Base-by-base conservation (phyloP, 306 rosid species). In the Malus fusca region DNA sequence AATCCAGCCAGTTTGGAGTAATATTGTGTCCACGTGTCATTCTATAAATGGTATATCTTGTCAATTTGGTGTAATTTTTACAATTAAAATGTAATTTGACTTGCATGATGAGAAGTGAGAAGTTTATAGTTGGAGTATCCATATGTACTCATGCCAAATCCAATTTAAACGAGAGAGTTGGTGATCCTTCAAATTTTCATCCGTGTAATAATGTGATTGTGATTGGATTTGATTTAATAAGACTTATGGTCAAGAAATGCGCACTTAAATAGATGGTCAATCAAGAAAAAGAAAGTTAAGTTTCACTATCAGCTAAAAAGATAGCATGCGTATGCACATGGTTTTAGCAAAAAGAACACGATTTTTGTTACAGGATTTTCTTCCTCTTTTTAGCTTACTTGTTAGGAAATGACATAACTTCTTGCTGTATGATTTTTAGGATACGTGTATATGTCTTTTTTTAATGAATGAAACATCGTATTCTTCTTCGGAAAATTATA, bases 201-300 rank as follows among this genome's bases (percentile, higher is more conserved):
- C 80, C 66, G 51, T 65, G 35, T 78, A 70, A 85, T 90, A 77
- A 88, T 84, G 83, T 22, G 76, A 58, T 40, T 63, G 79, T 74
- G 69, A 78, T 67, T 65, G 4, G 61, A 31, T 64, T 64, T 78
- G 79, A 46, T 72, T 78, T 76, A 22, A 68, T 56, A 75, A 33
- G 77, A 63, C 55, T 69, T 78, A 51, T 77, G 87, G 67, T 77
- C 69, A 80, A 82, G 78, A 77, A 81, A 83, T 78, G 90, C 85
- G 78, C 91, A 87, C 87, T 86, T 80, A 69, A 44, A 60, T 73
- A 53, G 77, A 80, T 65, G 82, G 85, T 85, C 85, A 87, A 81
- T 52, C 78, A 71, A 75, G 78, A 52, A 66, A 72, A 5, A 46
- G 4, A 61, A 71, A 71, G 77, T n/a, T 23, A 46, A 40, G 15